These are phyloP conservation scores for Candida broadrunensis DNA, from an alignment of 805 yeast species.

Conservation along the genomic window DNA sequence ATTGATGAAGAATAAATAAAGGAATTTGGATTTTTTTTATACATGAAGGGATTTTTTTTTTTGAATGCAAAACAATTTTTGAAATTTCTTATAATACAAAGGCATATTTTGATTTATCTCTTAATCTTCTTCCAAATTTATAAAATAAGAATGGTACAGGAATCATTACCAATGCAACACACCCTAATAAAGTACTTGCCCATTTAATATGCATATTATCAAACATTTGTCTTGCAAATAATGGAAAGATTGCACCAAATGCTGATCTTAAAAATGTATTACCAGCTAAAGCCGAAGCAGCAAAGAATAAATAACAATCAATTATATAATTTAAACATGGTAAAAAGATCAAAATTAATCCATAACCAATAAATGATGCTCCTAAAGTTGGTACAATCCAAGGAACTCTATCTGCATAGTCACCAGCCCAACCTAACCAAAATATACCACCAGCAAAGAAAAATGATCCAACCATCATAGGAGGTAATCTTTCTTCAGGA, in stretches of 20 bases:
- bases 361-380: conserved; percentile 40
- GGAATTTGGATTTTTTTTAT: too few species aligned
- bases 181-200: conserved; percentile 56
- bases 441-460: conserved; percentile 74
- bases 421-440: conserved; percentile 90
- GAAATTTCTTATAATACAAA: conserved; percentile 15
- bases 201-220: conserved; percentile 46
- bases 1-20: too few species aligned
- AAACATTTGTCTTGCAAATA: conserved; percentile 55
- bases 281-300: conserved; percentile 67
- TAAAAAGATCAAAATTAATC: conserved; percentile 55
- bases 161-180: conserved; percentile 47
- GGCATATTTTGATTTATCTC: conserved; percentile 26
- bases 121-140: conserved; percentile 41
- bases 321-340: conserved; percentile 60
- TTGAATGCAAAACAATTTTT: too few species aligned
- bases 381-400: conserved; percentile 67
- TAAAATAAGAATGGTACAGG: conserved; percentile 59
- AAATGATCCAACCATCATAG: conserved; percentile 72
- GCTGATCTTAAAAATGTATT: conserved; percentile 58
- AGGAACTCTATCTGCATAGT: conserved; percentile 65
- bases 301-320: conserved; percentile 54
- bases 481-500: conserved; percentile 78
- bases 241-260: conserved; percentile 61
- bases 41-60: too few species aligned